Evolutionary conservation across 805 yeast genomes (phyloP).

Genomic region (Candida ponderosae): DNA sequence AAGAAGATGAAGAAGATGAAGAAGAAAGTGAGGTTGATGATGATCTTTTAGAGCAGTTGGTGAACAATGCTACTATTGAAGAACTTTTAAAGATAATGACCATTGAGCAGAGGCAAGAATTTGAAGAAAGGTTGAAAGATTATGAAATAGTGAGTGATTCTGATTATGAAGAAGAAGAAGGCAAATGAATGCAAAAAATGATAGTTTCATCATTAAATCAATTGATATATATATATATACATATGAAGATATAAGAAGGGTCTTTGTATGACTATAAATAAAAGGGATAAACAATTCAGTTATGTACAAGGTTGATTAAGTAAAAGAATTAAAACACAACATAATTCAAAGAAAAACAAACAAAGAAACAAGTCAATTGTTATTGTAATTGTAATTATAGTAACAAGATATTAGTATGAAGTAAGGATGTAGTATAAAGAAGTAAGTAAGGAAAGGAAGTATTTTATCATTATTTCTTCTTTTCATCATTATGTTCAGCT

Average conservation of each 20-base stretch:
- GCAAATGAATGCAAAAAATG: background rate
- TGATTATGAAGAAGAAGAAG: background rate
- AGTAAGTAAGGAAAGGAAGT: background rate
- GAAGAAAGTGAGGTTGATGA: slow-evolving; percentile 1
- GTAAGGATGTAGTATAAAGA: no score
- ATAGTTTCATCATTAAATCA: background rate
- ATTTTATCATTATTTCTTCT: background rate
- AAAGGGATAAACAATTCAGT: no score
- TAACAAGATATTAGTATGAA: background rate
- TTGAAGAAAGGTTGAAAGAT: slow-evolving; percentile 1
- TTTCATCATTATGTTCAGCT: background rate
- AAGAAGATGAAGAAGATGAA: slow-evolving; percentile 2
- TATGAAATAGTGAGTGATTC: background rate
- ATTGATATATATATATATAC: background rate
- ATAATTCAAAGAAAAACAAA: no score
- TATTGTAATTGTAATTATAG: no score
- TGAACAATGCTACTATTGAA: slow-evolving; percentile 3
- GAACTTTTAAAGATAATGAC: slow-evolving; percentile 1
- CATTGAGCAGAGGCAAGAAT: slow-evolving; percentile 1
- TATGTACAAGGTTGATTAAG: no score
- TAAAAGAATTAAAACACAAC: no score
- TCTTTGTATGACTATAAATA: background rate
- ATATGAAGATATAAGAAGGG: background rate
- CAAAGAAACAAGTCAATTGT: no score
- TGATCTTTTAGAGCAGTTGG: background rate